Evolutionary conservation across 768 basidiomycete genomes (phyloP), one percentile per base, ranked within the genome.

Genomic region (Rhodotorula kratochvilovae): DNA sequence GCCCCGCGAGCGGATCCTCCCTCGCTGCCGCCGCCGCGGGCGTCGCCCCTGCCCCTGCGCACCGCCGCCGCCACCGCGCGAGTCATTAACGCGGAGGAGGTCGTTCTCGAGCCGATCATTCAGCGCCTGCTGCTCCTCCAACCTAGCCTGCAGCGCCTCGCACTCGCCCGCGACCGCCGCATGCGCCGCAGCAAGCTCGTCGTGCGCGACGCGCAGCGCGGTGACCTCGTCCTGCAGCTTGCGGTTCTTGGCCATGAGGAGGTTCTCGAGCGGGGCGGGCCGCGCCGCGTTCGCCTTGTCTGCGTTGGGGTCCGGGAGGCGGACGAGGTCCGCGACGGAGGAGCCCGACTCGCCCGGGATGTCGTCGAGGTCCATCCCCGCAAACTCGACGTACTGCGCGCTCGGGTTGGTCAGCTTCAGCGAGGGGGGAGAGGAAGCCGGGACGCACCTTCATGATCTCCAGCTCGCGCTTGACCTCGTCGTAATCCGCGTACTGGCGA

Each of bases 381-480:
- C 88, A 78, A 98, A 98, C 79, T 98, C 95, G 68, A 99, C 94
- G 76, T 89, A 97, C 96, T 98, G 76, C 29, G 12, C 11, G 25
- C 27, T n/a, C 5, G 15, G 21, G 7, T 11, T 3, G 27, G 33
- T 21, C 6, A 23, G 35, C 5, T 1, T 25, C 23, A 7, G 48
- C 23, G 12, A 23, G 48, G 5, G 11, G 4, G 11, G 23, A 61
- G 33, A 57, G 51, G 71, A n/a, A 61, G n/a, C 19, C 2, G 15
- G 12, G 51, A 21, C 82, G 57, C 60, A 91, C 96, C 87, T 99
- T 97, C 91, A 98, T 91, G 74, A 99, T 98, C 78, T 93, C 93
- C 39, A 99, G 84, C 80, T 99, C 96, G 36, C 96, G 88, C 82
- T 98, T 98, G 78, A 98, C 87, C 82, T 98, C 94, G 77, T 98